phyloP scores from a whole-genome alignment of 345 rosid species.

The Boechera retrofracta region DNA sequence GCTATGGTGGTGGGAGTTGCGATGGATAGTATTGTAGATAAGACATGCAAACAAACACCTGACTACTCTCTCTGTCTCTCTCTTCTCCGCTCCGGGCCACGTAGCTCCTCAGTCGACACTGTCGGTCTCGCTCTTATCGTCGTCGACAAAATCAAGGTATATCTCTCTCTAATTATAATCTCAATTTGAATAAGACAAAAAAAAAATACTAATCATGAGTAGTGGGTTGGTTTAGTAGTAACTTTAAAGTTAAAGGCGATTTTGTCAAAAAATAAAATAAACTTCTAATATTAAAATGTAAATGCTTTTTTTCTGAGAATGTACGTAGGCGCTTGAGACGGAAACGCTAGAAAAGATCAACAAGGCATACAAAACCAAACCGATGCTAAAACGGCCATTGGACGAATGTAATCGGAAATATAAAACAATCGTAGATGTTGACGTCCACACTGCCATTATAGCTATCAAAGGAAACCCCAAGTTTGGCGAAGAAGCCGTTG shows the following conservation, averaged over 20 bases:
- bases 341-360: slow-evolving; percentile 37
- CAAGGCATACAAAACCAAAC: slow-evolving; percentile 33
- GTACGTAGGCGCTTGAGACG: slow-evolving; percentile 12
- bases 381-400: slow-evolving; percentile 39
- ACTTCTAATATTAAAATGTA: not conserved
- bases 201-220: not conserved
- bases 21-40: slow-evolving; percentile 15
- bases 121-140: slow-evolving; percentile 44
- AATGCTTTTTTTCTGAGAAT: not conserved
- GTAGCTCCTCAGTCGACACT: slow-evolving; percentile 44
- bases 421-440: slow-evolving; percentile 46
- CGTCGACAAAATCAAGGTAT: slow-evolving; percentile 39
- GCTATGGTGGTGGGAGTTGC: slow-evolving; percentile 24
- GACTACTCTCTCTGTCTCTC: slow-evolving; percentile 42
- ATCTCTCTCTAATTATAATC: not conserved
- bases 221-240: slow-evolving; percentile 2
- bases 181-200: not conserved
- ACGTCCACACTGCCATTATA: slow-evolving; percentile 39
- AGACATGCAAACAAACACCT: slow-evolving; percentile 48
- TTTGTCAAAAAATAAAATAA: not conserved
- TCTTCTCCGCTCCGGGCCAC: slow-evolving; percentile 46
- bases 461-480: slow-evolving; percentile 50
- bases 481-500: slow-evolving; percentile 36
- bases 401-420: slow-evolving; percentile 46
- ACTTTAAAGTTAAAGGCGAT: not conserved